Percentiles rank a stretch among this genome's conserved stretches.
phyloP scores from a whole-genome alignment of 2,329 filamentous ascomycete genomes.

The Aspergillus intermedius region DNA sequence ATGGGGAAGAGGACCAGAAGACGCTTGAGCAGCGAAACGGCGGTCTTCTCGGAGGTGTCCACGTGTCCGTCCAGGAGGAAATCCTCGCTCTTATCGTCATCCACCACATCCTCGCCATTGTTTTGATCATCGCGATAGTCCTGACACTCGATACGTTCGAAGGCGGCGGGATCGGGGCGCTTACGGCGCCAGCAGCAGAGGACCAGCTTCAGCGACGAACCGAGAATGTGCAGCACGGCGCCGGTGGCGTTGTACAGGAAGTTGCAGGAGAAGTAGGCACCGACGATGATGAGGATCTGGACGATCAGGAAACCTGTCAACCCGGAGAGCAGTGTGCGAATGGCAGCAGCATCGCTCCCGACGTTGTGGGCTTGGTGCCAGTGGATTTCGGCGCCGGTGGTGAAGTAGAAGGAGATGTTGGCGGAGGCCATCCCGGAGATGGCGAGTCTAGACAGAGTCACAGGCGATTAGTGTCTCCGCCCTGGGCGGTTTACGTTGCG shows the following conservation, averaged over 20 bases:
- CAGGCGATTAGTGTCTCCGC: no score
- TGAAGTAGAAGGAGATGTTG: constrained; percentile 28
- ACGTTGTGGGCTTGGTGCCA: constrained; percentile 29
- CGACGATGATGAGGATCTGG: constrained; percentile 19
- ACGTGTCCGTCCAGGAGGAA: constrained; percentile 10
- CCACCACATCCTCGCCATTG: not conserved
- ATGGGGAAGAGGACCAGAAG: constrained; percentile 16
- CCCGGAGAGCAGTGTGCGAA: constrained; percentile 26
- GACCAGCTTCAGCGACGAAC: constrained; percentile 14
- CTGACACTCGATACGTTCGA: constrained; percentile 19
- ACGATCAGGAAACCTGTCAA: constrained; percentile 28
- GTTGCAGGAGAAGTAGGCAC: constrained; percentile 19
- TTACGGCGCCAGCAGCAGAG: constrained; percentile 7
- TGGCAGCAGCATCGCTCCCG: constrained; percentile 26
- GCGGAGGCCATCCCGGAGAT: constrained; percentile 29
- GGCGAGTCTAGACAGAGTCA: constrained; percentile 5
- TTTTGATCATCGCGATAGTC: constrained; percentile 19
- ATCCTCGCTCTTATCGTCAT: constrained; percentile 14
- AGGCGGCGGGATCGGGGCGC: constrained; percentile 15
- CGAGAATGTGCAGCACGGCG: constrained; percentile 21
- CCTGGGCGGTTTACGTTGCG: no score
- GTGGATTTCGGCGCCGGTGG: constrained; percentile 31
- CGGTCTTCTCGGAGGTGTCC: constrained; percentile 5
- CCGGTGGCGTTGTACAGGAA: constrained; percentile 20
- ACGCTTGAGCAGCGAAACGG: constrained; percentile 8